Evolutionary conservation across 495 filamentous ascomycete genomes (phyloP), one percentile per base, ranked within the genome.

Genomic region (Penicillium steckii): DNA sequence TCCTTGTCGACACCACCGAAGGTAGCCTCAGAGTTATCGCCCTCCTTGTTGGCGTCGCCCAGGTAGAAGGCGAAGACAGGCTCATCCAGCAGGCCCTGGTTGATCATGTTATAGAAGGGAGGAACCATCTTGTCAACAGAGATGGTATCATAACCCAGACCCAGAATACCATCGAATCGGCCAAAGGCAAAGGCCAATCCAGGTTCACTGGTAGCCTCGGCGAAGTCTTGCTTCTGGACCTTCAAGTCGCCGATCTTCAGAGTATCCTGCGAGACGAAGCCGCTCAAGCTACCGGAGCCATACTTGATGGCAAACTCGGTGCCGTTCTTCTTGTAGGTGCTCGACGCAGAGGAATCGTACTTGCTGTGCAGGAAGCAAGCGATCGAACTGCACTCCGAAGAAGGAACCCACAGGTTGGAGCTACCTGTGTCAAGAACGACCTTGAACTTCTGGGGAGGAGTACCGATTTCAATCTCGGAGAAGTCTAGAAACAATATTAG

Each of bases 371-470:
- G 86, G 71, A 91, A 99, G 81, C 95, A 99, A 53, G 95, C 95
- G 61, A 99, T 99, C 46, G 93, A 97, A 62, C 84, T 87, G 71
- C 95, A 99, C 58, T 90, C 78, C 12, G 79, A 76, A 2, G 91
- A 96, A 3, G 95, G 95, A 46, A 99, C 95, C 95, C 95, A 99
- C 48, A 99, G 81, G 77, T 99, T 99, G 57, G 95, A 99, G 79
- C 92, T 97, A 55, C 95, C 95, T 22, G 95, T 99, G 67, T 99
- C 95, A 48, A 99, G 85, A 53, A 99, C 87, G 55, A 99, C 95
- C 80, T 99, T 99, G 84, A 99, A 99, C 46, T 74, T 75, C 74
- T 99, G 95, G 22, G 94, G 85, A 41, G 95, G 95, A 21, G 85
- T 92, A 61, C 95, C 95, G 63, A 99, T 82, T 52, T 85, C 77